Conservation (phyloP, 108 stramenopile genomes). For the Aurantiochytrium sp. region DNA sequence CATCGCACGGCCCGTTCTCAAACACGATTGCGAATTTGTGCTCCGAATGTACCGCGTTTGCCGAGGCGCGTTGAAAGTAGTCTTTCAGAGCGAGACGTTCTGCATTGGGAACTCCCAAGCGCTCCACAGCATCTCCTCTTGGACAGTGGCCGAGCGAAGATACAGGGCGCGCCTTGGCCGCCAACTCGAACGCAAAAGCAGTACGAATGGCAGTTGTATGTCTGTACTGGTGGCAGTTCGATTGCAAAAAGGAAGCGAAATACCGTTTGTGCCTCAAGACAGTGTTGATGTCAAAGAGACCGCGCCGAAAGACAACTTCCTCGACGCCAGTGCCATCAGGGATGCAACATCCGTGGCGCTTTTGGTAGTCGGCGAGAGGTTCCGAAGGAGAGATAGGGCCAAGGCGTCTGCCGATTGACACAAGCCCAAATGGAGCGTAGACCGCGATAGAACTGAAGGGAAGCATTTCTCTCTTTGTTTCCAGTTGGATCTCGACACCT, state of each 20-base stretch:
- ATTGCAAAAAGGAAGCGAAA: not conserved
- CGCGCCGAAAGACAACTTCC: not conserved
- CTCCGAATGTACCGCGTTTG: not conserved
- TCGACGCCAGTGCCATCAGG: not conserved
- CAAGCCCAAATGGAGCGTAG: not conserved
- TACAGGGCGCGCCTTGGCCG: not conserved
- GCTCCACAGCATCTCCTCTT: not conserved
- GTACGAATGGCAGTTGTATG: not conserved
- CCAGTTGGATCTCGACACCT: not conserved
- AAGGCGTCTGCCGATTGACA: not conserved
- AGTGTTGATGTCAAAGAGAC: not conserved
- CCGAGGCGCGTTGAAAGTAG: not conserved
- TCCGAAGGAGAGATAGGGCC: not conserved
- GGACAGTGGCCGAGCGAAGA: not conserved
- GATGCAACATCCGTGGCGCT: not conserved
- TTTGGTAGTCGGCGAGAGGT: no score
- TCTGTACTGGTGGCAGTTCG: not conserved
- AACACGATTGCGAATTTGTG: conserved; percentile 17
- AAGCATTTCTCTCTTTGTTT: not conserved
- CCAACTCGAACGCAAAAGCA: not conserved
- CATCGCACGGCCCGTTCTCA: not conserved
- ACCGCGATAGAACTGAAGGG: not conserved
- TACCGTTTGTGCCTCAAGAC: not conserved
- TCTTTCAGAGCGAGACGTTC: not conserved
- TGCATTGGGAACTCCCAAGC: not conserved